Evolutionary conservation across 805 yeast species (phyloP), one percentile per base, ranked within the genome.

Genomic region (Metschnikowia similis): DNA sequence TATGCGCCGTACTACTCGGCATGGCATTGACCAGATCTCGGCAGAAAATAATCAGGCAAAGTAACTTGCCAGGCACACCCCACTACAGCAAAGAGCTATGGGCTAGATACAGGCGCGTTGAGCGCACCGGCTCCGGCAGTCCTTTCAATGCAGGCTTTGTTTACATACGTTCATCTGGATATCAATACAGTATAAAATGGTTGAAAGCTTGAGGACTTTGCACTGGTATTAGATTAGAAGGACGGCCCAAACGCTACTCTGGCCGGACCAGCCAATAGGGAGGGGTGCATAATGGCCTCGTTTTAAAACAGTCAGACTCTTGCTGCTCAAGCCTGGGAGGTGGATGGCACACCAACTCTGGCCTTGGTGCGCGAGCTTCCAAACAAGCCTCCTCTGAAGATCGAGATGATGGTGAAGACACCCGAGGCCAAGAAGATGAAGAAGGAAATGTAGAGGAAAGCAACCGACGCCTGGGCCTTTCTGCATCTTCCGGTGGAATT

Each of bases 401-500:
- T 73, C 57, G 80, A 77, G 56, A 88, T 84, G 56, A 79, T 67
- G 63, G 82, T 67, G 69, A 87, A 68, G 47, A 82, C 75, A 53
- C 78, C 68, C 40, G 90, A 81, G 61, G 79, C 86, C 56, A 89
- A 69, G 69, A 89, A 86, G 67, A 84, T 71, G 66, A 83, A 81
- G 79, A 86, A 83, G 50, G 94, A 79, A 71, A 94, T 84, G 85
- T 82, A 94, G 65, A 87, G 79, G 83, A 88, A 87, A 47, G 91
- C 90, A 60, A 76, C 79, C 16, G 85, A 69, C 55, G 89, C 89
- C 80, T 94, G 98, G 49, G 96, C 90, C 76, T 89, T 85, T 80
- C 97, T 88, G 77, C 99, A 94, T 79, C 98, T 84, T 64, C 82
- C 87, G 21, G 74, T 63, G 39, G 84, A 77, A 58, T 96, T 95